phyloP scores from a whole-genome alignment of 2,329 filamentous ascomycete genomes.

The Claviceps arundinis region DNA sequence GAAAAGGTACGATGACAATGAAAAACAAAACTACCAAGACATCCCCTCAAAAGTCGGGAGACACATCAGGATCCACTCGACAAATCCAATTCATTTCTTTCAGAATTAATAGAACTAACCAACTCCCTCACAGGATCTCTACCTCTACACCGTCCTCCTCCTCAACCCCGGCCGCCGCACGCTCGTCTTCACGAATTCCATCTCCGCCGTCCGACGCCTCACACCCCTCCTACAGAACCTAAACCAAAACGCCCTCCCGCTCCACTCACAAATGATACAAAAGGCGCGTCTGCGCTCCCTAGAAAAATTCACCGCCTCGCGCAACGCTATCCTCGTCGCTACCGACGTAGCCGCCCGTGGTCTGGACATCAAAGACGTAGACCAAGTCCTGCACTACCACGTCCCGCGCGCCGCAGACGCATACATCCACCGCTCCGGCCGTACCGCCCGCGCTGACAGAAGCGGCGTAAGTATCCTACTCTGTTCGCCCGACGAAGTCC shows the following conservation, averaged over 20 bases:
- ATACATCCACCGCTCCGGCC: conserved; percentile 90
- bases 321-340: conserved; percentile 64
- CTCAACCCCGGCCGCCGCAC: conserved; percentile 71
- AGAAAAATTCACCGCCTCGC: conserved; percentile 66
- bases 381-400: conserved; percentile 90
- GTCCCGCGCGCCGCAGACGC: conserved; percentile 81
- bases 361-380: conserved; percentile 81
- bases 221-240: conserved; percentile 75
- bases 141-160: conserved; percentile 76
- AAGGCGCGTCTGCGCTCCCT: conserved; percentile 89
- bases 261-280: conserved; percentile 92
- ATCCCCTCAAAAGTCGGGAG: too few relatives aligned
- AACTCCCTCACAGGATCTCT: conserved; percentile 54
- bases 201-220: conserved; percentile 78
- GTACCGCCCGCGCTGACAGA: conserved; percentile 73
- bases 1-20: conserved; percentile 54
- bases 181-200: conserved; percentile 91
- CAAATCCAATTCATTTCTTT: background rate
- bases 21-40: background rate
- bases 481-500: conserved; percentile 82
- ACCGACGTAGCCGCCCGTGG: conserved; percentile 91
- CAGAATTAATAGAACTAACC: background rate
- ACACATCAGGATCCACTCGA: background rate
- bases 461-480: conserved; percentile 75
- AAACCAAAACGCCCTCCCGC: conserved; percentile 57